A percentile compares a stretch with the other conserved stretches of the same genome.
Evolutionary conservation across 106 monocot genomes (phyloP).

Genomic region (Apostasia shenzhenica): DNA sequence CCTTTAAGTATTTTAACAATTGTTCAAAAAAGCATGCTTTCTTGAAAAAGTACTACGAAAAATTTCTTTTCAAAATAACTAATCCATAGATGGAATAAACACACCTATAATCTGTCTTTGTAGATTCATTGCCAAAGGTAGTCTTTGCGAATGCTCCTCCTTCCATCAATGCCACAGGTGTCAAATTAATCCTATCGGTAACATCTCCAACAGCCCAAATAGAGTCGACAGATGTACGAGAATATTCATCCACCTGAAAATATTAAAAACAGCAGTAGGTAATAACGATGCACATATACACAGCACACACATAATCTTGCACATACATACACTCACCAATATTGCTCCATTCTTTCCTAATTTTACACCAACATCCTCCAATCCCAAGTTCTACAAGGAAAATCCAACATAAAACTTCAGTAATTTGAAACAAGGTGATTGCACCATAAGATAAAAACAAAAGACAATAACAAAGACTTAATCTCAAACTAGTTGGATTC

Average conservation of each 20-base stretch:
- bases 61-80: no score
- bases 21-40: no score
- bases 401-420: neutral
- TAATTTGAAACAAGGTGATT: no score
- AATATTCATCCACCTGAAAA: constrained; percentile 86
- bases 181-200: constrained; percentile 88
- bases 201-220: constrained; percentile 99
- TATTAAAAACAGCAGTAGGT: neutral
- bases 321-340: constrained; percentile 35
- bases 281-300: neutral
- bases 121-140: constrained; percentile 75
- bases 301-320: neutral
- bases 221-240: constrained; percentile 75
- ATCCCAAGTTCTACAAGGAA: constrained; percentile 66
- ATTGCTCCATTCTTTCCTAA: constrained; percentile 80
- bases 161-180: constrained; percentile 99
- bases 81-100: neutral
- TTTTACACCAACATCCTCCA: constrained; percentile 87
- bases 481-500: no score
- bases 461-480: no score
- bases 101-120: constrained; percentile 81
- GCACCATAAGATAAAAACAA: no score
- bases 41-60: no score
- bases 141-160: constrained; percentile 93
- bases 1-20: no score